phyloP scores from a whole-genome alignment of 2,329 filamentous ascomycete genomes.

The Pseudogymnoascus sp. region DNA sequence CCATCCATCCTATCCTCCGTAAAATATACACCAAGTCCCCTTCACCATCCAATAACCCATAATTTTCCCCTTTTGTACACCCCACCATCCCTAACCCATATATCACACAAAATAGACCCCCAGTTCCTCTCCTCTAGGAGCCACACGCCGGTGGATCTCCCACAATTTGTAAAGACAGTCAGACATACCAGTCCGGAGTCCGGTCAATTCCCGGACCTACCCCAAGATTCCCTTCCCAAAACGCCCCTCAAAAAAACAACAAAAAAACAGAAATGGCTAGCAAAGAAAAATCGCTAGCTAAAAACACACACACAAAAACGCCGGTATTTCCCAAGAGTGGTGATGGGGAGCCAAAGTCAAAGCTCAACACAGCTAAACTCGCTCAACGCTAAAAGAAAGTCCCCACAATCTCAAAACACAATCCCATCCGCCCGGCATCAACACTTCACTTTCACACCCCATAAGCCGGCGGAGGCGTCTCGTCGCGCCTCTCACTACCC shows the following conservation, averaged over 20 bases:
- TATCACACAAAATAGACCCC: not conserved
- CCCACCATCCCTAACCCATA: not conserved
- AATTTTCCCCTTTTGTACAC: not conserved
- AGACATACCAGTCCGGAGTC: not conserved
- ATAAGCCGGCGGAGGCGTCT: conserved; percentile 54
- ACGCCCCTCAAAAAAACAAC: not conserved
- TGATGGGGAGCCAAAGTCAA: not conserved
- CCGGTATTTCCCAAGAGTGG: not conserved
- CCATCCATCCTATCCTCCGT: not conserved
- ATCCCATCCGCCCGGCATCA: not conserved
- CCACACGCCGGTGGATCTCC: not conserved
- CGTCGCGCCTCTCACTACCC: conserved; percentile 41
- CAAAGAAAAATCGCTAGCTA: not conserved
- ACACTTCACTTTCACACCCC: conserved; percentile 28
- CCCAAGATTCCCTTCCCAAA: not conserved
- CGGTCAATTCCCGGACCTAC: not conserved
- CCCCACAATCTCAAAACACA: not conserved
- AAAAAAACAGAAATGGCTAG: not conserved
- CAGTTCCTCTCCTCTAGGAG: not conserved
- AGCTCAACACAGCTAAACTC: not conserved
- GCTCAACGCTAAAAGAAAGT: not conserved
- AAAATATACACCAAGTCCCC: not conserved
- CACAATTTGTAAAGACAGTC: not conserved
- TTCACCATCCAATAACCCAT: not conserved
- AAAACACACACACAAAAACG: not conserved